A percentile compares a stretch with the other conserved stretches of the same genome.
Conservation (phyloP, 371 early-diverging fungal species). For the Mucor racemosus region DNA sequence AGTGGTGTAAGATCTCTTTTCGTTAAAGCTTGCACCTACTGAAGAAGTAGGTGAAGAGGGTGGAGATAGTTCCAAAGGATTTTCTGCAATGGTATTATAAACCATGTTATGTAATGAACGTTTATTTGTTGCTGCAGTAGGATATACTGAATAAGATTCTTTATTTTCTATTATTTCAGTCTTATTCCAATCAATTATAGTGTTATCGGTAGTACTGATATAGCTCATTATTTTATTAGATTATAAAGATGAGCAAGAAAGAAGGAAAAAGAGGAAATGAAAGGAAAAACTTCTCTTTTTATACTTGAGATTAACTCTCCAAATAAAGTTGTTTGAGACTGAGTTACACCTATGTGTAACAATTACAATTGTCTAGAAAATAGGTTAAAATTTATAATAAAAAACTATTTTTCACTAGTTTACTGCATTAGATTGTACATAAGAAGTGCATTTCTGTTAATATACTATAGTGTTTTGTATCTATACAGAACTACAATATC, state of each 20-base stretch:
- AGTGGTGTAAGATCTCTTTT: conserved; percentile 24
- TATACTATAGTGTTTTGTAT: background rate
- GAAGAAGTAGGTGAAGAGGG: conserved; percentile 16
- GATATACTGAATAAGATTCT: conserved; percentile 17
- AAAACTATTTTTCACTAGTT: background rate
- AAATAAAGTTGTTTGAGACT: background rate
- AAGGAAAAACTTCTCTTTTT: background rate
- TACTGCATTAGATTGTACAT: background rate
- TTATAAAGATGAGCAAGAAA: background rate
- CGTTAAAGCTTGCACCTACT: background rate
- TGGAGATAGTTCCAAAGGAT: conserved; percentile 19
- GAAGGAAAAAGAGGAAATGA: background rate
- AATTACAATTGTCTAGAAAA: background rate
- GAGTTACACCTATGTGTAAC: conserved; percentile 1
- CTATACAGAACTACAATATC: too few species aligned
- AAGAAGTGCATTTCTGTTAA: background rate
- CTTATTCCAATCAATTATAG: conserved; percentile 5
- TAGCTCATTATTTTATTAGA: background rate
- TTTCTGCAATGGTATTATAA: background rate
- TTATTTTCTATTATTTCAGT: background rate
- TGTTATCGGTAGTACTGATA: background rate
- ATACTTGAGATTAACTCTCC: background rate
- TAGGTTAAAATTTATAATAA: background rate
- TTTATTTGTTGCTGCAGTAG: conserved; percentile 15
- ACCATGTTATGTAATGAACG: background rate